Base-by-base conservation (phyloP, 108 stramenopile genomes). In the Cyclotella baltica region DNA sequence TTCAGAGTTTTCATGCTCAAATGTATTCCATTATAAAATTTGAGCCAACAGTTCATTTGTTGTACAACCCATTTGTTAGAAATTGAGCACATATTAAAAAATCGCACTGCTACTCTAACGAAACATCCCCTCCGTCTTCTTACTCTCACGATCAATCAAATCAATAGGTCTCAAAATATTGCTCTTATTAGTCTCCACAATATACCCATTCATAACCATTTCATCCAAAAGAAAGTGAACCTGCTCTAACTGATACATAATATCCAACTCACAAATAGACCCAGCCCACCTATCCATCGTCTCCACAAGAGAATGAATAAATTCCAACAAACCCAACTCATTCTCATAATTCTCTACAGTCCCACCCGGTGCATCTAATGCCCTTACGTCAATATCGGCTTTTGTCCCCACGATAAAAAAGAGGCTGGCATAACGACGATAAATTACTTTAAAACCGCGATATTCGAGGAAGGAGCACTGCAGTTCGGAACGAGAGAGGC, bases 241-340 rank as follows among this genome's bases (percentile, higher is more conserved):
- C 73, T 97, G 91, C 77, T 98, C 96, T 66, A 98, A 62, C 72
- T 97, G 96, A 81, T 97, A 98, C 96, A 98, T 98, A 65, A 98
- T 97, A 81, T 98, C 98, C 53, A 98, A 88, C 75, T 97, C 95
- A 68, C 96, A 96, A 78, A 94, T 92, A 10, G 83, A 85, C 20
- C 89, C 90, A 28, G 90, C 89, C 91, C 90, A 93, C 53, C 88
- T 87, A 83, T 96, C 97, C 87, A 96, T 90, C 2, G 94, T 95
- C 77, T 96, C 96, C 25, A 97, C 98, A 29, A 97, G 86, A 37
- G 84, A 84, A 85, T 98, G 98, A 75, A 98, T 97, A 70, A 97
- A 97, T 86, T 98, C 98, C 65, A 98, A 81, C 72, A 97, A 81
- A 13, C 96, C 96, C 56, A 98, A 83, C 87, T 98, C 98, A 81